These are phyloP conservation scores for Fraxinus sp. DNA, from an alignment of 305 asterid genomes.

Conservation along the genomic window DNA sequence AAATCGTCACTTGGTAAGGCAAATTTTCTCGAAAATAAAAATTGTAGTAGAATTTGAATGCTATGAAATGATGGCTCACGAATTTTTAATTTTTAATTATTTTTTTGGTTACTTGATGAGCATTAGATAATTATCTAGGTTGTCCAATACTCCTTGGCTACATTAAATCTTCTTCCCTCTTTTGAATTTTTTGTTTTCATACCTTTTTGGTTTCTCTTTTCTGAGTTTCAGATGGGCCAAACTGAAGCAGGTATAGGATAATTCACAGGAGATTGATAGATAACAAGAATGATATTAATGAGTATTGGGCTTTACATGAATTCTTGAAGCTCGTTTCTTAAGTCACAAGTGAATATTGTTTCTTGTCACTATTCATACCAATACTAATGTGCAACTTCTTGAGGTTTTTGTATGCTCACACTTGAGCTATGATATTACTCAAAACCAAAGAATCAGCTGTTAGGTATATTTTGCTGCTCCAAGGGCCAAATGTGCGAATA, in stretches of 20 bases:
- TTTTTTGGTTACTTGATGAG: not conserved
- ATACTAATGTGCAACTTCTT: not conserved
- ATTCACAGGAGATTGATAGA: not conserved
- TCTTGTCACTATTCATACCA: not conserved
- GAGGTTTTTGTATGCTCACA: not conserved
- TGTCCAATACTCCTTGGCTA: conserved; percentile 2
- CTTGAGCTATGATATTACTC: not conserved
- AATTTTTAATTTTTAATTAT: not conserved
- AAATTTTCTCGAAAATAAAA: not conserved
- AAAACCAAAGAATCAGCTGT: not conserved
- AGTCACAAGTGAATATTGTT: not conserved
- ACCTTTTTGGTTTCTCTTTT: not conserved
- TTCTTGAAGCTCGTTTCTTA: not conserved
- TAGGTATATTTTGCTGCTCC: not conserved
- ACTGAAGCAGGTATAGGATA: not conserved
- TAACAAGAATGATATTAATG: not conserved
- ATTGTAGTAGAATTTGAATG: not conserved
- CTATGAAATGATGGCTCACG: not conserved
- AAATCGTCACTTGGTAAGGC: not conserved
- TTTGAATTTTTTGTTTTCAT: not conserved
- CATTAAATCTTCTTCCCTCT: not conserved
- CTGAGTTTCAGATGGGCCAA: not conserved
- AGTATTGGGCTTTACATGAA: not conserved
- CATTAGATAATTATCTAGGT: not conserved
- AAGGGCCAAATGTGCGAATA: not conserved